Conservation (phyloP, 805 yeast species). For the Ogataea ramenticola region DNA sequence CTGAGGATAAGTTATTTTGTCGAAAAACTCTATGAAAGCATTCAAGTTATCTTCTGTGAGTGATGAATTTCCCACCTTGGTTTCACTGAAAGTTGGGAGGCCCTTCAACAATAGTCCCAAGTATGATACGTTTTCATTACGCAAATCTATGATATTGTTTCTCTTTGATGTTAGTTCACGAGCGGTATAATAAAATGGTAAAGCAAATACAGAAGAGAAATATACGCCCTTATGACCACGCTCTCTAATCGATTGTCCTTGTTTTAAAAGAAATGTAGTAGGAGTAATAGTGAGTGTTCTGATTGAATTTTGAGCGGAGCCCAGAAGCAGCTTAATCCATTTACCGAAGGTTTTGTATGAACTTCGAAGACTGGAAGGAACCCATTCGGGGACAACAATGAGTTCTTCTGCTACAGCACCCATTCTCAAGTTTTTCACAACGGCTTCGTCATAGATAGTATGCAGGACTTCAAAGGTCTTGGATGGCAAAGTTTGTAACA, state of each 20-base stretch:
- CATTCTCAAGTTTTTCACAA: conserved; percentile 11
- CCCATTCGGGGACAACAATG: conserved; percentile 14
- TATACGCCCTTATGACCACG: conserved; percentile 11
- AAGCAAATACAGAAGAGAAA: conserved; percentile 23
- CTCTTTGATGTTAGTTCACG: conserved; percentile 22
- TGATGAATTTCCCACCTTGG: neutral
- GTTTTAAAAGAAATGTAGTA: conserved; percentile 16
- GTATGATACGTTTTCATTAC: conserved; percentile 24
- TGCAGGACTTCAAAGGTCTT: conserved; percentile 11
- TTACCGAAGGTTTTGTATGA: conserved; percentile 7
- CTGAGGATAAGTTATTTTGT: neutral
- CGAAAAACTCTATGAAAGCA: neutral
- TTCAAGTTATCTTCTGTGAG: neutral
- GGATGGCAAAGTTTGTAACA: conserved; percentile 32
- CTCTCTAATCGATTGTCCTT: conserved; percentile 5
- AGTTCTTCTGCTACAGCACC: conserved; percentile 13
- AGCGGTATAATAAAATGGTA: conserved; percentile 29
- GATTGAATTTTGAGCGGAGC: conserved; percentile 9
- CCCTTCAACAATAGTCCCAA: conserved; percentile 30
- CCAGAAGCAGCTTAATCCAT: conserved; percentile 9
- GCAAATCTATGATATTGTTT: conserved; percentile 12
- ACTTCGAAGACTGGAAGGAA: conserved; percentile 10
- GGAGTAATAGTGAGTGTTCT: conserved; percentile 15
- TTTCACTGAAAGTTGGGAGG: conserved; percentile 21
- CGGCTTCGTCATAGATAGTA: conserved; percentile 19